A percentile compares a stretch with the other conserved stretches of the same genome.
phyloP scores from a whole-genome alignment of 2,329 filamentous ascomycete species.

The Trichoderma sp. region DNA sequence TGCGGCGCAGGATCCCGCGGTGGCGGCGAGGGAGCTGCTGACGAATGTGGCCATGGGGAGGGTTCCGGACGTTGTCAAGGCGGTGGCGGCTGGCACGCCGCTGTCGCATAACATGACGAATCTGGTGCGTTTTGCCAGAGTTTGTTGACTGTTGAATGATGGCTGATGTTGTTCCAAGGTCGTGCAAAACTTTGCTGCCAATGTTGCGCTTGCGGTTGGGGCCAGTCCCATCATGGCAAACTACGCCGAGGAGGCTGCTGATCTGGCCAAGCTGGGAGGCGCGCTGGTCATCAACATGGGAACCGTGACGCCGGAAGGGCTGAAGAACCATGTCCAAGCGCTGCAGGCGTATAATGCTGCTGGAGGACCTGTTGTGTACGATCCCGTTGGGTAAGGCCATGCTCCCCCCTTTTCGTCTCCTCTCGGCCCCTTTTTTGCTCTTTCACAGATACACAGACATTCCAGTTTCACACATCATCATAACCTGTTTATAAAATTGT shows the following conservation, averaged over 20 bases:
- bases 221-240: constrained; percentile 94
- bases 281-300: constrained; percentile 94
- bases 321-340: constrained; percentile 72
- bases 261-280: constrained; percentile 76
- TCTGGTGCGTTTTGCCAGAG: constrained; percentile 50
- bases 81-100: constrained; percentile 65
- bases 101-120: constrained; percentile 98
- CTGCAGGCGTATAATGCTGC: constrained; percentile 78
- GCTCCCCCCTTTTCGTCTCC: not conserved
- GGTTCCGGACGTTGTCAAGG: constrained; percentile 53
- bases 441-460: not conserved
- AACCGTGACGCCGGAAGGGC: constrained; percentile 75
- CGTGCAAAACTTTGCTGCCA: constrained; percentile 92
- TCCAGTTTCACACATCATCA: not conserved
- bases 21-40: constrained; percentile 61
- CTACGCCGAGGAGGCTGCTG: constrained; percentile 76
- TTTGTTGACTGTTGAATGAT: not conserved
- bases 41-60: constrained; percentile 51
- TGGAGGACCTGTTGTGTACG: constrained; percentile 76
- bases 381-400: constrained; percentile 74
- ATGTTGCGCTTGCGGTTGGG: constrained; percentile 81
- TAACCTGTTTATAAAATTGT: not conserved
- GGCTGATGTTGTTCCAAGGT: constrained; percentile 47
- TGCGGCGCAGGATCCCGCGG: constrained; percentile 66
- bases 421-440: not conserved